A percentile compares a stretch with the other conserved stretches of the same genome.
Evolutionary conservation across 2,329 filamentous ascomycete species (phyloP).

Genomic region (Neoascochyta sp.): DNA sequence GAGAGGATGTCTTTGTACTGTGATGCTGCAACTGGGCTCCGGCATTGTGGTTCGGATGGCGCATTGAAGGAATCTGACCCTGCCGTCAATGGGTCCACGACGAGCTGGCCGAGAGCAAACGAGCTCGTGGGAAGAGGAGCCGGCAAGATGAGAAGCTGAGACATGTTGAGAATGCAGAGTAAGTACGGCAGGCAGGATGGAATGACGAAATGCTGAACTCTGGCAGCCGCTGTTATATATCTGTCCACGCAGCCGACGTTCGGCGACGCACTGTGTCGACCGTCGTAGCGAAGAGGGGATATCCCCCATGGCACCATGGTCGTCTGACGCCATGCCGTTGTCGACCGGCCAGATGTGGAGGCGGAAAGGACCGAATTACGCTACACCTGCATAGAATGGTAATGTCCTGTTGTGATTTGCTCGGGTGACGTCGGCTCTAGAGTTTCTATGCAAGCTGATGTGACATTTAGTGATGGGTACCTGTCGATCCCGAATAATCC

Average conservation of each 20-base stretch:
- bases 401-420: conserved; percentile 3
- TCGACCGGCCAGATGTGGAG: conserved; percentile 8
- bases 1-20: conserved; percentile 15
- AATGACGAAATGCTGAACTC: not conserved
- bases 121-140: conserved; percentile 18
- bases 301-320: too few species aligned
- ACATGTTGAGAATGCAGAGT: too few species aligned
- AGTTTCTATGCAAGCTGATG: not conserved
- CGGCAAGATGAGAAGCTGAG: conserved; percentile 20
- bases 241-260: not conserved
- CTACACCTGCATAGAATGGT: conserved; percentile 6
- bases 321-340: conserved; percentile 10
- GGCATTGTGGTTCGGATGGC: conserved; percentile 6
- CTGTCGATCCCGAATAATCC: conserved; percentile 11
- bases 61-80: conserved; percentile 14
- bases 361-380: conserved; percentile 5
- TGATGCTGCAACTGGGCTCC: conserved; percentile 7
- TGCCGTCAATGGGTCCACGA: conserved; percentile 20
- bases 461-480: conserved; percentile 2
- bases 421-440: conserved; percentile 23
- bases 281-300: too few species aligned
- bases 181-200: conserved; percentile 1
- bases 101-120: conserved; percentile 27
- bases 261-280: too few species aligned
- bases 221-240: conserved; percentile 48